Evolutionary conservation across 257 asterid genomes (phyloP).

Genomic region (Solanum stenotomum): DNA sequence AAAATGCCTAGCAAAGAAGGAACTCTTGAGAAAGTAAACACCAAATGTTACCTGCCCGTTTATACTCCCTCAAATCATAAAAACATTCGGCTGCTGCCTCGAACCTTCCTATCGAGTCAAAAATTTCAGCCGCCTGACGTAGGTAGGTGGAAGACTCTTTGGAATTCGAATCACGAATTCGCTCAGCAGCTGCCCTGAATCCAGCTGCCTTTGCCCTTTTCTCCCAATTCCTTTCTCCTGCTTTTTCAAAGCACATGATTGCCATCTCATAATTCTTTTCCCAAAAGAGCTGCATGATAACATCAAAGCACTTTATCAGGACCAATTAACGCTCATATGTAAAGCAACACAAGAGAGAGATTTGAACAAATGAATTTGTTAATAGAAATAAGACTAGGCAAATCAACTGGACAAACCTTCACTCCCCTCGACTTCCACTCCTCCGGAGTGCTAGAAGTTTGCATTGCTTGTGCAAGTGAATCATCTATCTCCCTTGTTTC

Average conservation of each 20-base stretch:
- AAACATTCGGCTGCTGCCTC: conserved; percentile 61
- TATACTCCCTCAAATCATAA: conserved; percentile 46
- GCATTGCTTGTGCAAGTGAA: conserved; percentile 55
- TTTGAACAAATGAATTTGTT: neutral
- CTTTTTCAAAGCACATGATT: conserved; percentile 52
- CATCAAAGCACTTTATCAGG: neutral
- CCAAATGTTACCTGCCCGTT: conserved; percentile 37
- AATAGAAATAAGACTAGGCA: neutral
- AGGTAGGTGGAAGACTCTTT: conserved; percentile 29
- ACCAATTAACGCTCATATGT: neutral
- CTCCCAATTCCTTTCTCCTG: conserved; percentile 49
- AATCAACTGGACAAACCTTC: conserved; percentile 23
- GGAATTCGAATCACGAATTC: conserved; percentile 27
- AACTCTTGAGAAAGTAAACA: neutral
- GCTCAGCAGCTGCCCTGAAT: conserved; percentile 38
- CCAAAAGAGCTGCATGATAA: conserved; percentile 45
- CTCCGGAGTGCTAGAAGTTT: conserved; percentile 49
- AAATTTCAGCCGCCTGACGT: conserved; percentile 64
- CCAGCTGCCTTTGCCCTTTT: conserved; percentile 53
- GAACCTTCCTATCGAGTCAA: conserved; percentile 34
- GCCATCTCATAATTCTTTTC: conserved; percentile 65
- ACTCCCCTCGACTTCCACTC: conserved; percentile 64
- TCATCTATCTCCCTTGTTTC: conserved; percentile 40
- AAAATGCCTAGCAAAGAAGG: neutral
- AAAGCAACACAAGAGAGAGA: neutral